Percentiles rank a stretch among this genome's conserved stretches.
Evolutionary conservation across 495 filamentous ascomycete species (phyloP).

Genomic region (Neurospora intermedia): DNA sequence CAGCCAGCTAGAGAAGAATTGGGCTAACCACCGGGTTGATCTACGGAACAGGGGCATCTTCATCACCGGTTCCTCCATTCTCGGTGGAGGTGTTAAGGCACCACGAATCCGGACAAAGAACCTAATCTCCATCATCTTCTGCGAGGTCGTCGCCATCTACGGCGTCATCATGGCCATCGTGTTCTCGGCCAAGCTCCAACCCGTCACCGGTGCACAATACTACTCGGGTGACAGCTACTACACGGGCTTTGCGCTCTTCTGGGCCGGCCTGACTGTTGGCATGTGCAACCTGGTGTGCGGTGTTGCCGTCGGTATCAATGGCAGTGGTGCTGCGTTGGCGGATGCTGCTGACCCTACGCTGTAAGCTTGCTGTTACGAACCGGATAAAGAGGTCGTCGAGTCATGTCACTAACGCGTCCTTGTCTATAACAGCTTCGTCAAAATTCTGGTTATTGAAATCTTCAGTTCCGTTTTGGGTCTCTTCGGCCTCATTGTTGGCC

Average conservation of each 20-base stretch:
- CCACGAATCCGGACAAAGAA: conserved; percentile 98
- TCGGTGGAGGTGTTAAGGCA: conserved; percentile 91
- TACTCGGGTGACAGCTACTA: conserved; percentile 71
- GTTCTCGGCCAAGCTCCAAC: conserved; percentile 77
- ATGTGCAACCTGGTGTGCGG: conserved; percentile 93
- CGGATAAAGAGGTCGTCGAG: not conserved
- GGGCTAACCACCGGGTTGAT: not conserved
- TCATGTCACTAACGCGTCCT: conserved; percentile 11
- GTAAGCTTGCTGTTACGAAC: conserved; percentile 40
- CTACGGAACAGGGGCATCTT: conserved; percentile 75
- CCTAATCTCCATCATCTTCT: conserved; percentile 99
- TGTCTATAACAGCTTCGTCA: conserved; percentile 65
- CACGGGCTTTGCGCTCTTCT: conserved; percentile 94
- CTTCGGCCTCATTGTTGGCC: conserved; percentile 93
- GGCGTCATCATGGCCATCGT: conserved; percentile 99
- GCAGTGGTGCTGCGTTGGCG: conserved; percentile 88
- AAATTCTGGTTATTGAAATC: conserved; percentile 98
- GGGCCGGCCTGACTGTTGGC: conserved; percentile 87
- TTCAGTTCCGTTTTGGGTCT: conserved; percentile 96
- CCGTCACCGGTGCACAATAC: conserved; percentile 50
- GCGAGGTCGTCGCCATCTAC: conserved; percentile 99
- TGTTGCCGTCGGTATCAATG: conserved; percentile 95
- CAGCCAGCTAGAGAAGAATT: not conserved
- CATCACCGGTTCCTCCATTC: conserved; percentile 95
- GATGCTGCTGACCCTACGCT: conserved; percentile 89